Conservation (phyloP, 2,329 filamentous ascomycete genomes). For the Alternaria brassicae region DNA sequence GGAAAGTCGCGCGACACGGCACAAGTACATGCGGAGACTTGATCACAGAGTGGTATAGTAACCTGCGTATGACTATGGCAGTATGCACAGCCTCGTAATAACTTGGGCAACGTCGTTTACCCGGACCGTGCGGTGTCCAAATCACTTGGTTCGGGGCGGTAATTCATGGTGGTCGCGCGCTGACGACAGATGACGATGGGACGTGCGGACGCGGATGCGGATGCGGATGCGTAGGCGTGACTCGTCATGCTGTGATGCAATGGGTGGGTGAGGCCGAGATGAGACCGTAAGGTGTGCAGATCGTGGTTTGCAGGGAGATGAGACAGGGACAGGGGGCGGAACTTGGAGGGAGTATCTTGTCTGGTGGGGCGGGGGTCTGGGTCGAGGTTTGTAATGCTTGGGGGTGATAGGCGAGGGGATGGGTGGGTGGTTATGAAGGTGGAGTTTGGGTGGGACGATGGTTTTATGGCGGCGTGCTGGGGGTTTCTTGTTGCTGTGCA, state of each 20-base stretch:
- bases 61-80: too few species aligned
- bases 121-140: background rate
- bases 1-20: background rate
- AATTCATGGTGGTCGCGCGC: too few species aligned
- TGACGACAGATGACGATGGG: background rate
- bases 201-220: too few species aligned
- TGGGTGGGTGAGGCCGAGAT: constrained; percentile 1
- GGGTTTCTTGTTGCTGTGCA: too few species aligned
- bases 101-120: background rate
- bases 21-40: background rate
- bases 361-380: background rate
- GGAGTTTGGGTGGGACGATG: too few species aligned
- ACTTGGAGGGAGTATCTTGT: background rate
- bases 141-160: too few species aligned
- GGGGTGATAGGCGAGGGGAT: background rate
- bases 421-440: too few species aligned
- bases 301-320: background rate
- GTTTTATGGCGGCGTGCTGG: too few species aligned
- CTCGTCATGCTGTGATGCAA: constrained; percentile 1
- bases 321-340: background rate
- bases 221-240: background rate
- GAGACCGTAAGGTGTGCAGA: constrained; percentile 2
- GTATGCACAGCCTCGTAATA: background rate
- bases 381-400: background rate
- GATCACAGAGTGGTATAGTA: too few species aligned